Conservation (phyloP, 768 basidiomycete genomes). For the Tricholoma bakamatsutake region DNA sequence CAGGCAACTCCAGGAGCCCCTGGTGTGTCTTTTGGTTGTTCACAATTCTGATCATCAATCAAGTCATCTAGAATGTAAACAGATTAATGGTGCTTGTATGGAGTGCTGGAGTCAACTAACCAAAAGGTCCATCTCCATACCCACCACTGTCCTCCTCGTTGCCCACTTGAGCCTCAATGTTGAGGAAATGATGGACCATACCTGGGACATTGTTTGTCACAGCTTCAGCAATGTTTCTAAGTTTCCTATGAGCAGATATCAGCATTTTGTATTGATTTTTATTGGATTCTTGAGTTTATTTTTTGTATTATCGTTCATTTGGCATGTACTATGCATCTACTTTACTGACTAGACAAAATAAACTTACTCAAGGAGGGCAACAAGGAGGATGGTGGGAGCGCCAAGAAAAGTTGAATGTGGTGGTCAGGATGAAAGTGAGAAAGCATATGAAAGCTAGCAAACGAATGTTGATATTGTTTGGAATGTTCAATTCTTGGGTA, state of each 20-base stretch:
- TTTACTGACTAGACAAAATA: neutral
- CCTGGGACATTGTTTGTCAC: neutral
- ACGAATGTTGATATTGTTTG: neutral
- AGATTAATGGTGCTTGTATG: neutral
- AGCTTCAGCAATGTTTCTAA: neutral
- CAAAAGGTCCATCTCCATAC: neutral
- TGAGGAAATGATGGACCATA: neutral
- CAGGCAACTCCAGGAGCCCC: neutral
- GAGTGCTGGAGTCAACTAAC: neutral
- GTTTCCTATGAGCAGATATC: neutral
- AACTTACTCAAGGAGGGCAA: neutral
- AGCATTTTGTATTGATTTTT: neutral
- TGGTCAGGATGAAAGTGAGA: neutral
- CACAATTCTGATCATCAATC: neutral
- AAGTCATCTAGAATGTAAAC: neutral
- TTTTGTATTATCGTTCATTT: slow-evolving; percentile 1
- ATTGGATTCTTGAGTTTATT: neutral
- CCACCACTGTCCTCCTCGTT: neutral
- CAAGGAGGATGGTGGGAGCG: neutral
- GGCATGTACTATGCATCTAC: neutral
- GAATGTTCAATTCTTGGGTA: no score
- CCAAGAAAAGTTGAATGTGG: neutral
- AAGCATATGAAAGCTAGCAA: neutral
- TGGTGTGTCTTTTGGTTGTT: neutral
- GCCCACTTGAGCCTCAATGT: slow-evolving; percentile 1